phyloP scores from a whole-genome alignment of 441 rosid species.

The Metrosideros polymorpha region DNA sequence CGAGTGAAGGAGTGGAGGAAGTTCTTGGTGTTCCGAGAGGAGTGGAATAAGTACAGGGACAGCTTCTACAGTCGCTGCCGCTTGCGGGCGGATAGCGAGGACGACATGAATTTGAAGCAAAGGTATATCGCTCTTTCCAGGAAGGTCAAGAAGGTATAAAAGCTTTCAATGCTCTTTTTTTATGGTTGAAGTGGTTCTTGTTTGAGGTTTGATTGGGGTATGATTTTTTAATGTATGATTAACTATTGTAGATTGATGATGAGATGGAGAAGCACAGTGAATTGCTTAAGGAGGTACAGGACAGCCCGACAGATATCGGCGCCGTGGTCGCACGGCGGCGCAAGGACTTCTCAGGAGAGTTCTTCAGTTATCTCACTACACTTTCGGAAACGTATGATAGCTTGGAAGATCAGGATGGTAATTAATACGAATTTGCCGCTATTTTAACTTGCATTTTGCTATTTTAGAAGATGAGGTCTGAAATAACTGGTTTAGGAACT shows the following conservation, averaged over 20 bases:
- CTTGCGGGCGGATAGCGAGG: constrained; percentile 41
- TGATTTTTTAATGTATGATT: background rate
- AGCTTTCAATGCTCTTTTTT: background rate
- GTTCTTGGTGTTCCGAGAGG: constrained; percentile 70
- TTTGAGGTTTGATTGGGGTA: constrained; percentile 16
- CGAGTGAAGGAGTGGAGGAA: constrained; percentile 73
- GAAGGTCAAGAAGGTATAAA: constrained; percentile 67
- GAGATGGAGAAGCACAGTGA: constrained; percentile 76
- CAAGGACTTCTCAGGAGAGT: constrained; percentile 70
- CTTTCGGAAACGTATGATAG: constrained; percentile 55
- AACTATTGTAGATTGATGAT: constrained; percentile 66
- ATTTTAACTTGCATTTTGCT: background rate
- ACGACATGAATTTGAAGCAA: constrained; percentile 43
- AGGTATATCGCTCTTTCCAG: constrained; percentile 40
- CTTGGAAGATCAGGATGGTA: constrained; percentile 90
- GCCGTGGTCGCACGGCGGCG: constrained; percentile 64
- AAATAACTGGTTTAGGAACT: background rate
- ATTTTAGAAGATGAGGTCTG: background rate
- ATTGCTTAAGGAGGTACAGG: constrained; percentile 74
- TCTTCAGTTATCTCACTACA: constrained; percentile 53
- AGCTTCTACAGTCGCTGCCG: constrained; percentile 62
- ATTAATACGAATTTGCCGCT: background rate
- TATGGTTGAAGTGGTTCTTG: background rate
- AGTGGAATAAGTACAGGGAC: constrained; percentile 71
- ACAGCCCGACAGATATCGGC: constrained; percentile 66